Base-by-base conservation (phyloP, 805 yeast species). In the Kazachstania kunashirensis region DNA sequence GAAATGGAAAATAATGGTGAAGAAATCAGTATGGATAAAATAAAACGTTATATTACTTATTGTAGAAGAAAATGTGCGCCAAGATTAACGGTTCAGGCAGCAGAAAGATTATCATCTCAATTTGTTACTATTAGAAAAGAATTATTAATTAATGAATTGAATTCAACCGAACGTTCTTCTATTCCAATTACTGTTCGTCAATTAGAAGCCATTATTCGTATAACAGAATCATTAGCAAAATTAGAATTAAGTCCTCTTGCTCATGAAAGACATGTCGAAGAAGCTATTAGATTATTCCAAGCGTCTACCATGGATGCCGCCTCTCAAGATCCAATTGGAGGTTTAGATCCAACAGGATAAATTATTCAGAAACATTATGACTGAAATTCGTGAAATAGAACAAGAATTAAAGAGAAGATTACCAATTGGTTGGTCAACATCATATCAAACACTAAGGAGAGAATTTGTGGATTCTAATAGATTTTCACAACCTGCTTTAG, bases 231-330 rank as follows among this genome's bases (percentile, higher is more conserved):
- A 0, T 65, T 92, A 39, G 98, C 98, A 6, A 92, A 92, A 59
- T 59, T 92, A 40, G 78, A 79, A 39, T 65, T 92, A 38, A 70
- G 80, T 11, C 89, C 96, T 1, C 70, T 85, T 13, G 97, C 96
- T 3, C 72, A 76, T 7, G 92, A 77, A 49, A 79, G 75, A 45
- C 97, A 92, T 55, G 98, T 92, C 20, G 89, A 84, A 50, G 98
- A 92, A 57, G 96, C 97, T 0, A 84, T 92, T 43, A 67, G 99
- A 51, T 66, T 92, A 43, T 92, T 92, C 62, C 84, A 84, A 42
- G 96, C 98, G 0, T 92, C 98, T 2, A 92, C 99, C 0, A 86
- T 92, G 94, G 88, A 88, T 55, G 98, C 98, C 1, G 89, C 84
- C 9, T 58, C 63, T 2, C 62, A 59, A 38, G 64, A 59, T 43